A percentile compares a stretch with the other conserved stretches of the same genome.
Conservation (phyloP, 2,329 filamentous ascomycete species). For the Claviceps capensis region DNA sequence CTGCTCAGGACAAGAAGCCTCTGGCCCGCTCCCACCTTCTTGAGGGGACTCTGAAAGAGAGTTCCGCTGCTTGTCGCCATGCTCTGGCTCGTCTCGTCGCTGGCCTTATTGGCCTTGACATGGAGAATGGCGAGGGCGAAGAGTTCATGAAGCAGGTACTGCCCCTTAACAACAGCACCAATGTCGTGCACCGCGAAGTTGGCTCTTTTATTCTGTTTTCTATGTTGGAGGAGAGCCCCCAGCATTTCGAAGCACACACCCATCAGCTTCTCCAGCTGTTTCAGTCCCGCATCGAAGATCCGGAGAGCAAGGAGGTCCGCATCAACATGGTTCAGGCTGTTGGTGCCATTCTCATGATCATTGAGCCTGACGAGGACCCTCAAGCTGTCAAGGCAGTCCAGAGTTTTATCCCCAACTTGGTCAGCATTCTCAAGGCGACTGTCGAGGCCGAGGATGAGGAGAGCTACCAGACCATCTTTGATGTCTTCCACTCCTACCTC, state of each 20-base stretch:
- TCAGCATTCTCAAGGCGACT: conserved; percentile 72
- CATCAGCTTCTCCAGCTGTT: conserved; percentile 72
- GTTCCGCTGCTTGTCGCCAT: conserved; percentile 64
- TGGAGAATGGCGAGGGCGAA: conserved; percentile 60
- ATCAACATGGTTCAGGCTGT: conserved; percentile 90
- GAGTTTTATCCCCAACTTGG: conserved; percentile 72
- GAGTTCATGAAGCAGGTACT: conserved; percentile 70
- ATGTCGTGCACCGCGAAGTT: conserved; percentile 72
- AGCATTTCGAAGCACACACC: conserved; percentile 71
- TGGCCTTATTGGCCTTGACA: conserved; percentile 71
- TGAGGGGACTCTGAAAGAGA: conserved; percentile 70
- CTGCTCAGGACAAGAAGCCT: conserved; percentile 62
- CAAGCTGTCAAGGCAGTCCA: conserved; percentile 63
- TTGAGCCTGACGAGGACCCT: conserved; percentile 77
- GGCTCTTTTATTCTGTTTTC: conserved; percentile 89
- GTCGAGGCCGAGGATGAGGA: conserved; percentile 75
- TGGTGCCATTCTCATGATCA: conserved; percentile 72
- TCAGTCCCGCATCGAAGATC: conserved; percentile 74
- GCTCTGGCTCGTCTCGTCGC: conserved; percentile 80
- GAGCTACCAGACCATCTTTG: conserved; percentile 78
- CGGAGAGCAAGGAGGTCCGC: conserved; percentile 80
- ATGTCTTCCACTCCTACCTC: conserved; percentile 92
- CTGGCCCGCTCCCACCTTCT: conserved; percentile 72
- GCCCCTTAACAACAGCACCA: conserved; percentile 61
- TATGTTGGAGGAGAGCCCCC: conserved; percentile 75